Evolutionary conservation across 2,329 filamentous ascomycete genomes (phyloP).

Genomic region (Mycosphaerella arachidis): DNA sequence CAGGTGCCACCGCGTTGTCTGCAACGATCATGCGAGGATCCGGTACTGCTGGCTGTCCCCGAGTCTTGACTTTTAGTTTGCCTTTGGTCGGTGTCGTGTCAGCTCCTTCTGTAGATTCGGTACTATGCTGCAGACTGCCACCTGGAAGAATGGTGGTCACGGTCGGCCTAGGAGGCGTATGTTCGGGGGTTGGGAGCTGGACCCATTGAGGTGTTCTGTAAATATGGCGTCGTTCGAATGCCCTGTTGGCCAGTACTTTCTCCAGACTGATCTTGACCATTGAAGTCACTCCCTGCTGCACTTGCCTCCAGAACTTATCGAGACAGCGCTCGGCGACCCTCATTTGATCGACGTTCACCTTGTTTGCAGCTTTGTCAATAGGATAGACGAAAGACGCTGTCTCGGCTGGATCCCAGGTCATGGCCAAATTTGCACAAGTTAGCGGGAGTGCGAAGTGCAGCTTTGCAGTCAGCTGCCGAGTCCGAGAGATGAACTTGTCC

Average conservation of each 20-base stretch:
- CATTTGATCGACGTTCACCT: conserved; percentile 44
- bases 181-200: neutral
- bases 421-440: neutral
- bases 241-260: conserved; percentile 25
- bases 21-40: conserved; percentile 10
- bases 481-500: neutral
- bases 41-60: conserved; percentile 14
- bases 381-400: conserved; percentile 44
- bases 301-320: conserved; percentile 44
- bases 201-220: conserved; percentile 49
- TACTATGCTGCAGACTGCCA: conserved; percentile 3
- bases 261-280: conserved; percentile 19
- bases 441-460: conserved; percentile 3
- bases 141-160: conserved; percentile 14
- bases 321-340: conserved; percentile 46
- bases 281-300: conserved; percentile 14
- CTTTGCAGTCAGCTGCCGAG: conserved; percentile 4
- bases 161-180: conserved; percentile 5
- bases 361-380: conserved; percentile 44
- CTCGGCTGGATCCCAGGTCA: neutral
- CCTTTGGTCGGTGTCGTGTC: conserved; percentile 1
- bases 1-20: neutral
- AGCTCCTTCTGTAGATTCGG: conserved; percentile 6
- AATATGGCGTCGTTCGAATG: conserved; percentile 34
- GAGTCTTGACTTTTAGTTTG: conserved; percentile 26